phyloP scores from a whole-genome alignment of 495 filamentous ascomycete species.

The Xylaria grammica region DNA sequence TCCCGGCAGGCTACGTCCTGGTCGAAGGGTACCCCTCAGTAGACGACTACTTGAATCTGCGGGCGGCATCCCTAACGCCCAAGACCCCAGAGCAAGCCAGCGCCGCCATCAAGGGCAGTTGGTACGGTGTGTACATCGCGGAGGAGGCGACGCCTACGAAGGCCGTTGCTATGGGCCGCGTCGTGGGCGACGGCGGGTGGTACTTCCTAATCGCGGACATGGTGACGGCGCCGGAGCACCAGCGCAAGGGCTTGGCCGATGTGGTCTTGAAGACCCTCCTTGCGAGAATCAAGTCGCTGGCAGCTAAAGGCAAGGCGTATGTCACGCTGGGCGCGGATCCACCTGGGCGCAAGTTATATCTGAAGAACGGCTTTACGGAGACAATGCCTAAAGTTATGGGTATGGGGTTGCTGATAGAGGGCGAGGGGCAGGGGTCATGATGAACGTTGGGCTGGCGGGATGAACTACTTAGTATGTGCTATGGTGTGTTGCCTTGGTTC shows the following conservation, averaged over 20 bases:
- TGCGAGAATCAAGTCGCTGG: slow-evolving; percentile 42
- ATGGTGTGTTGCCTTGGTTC: too few relatives aligned
- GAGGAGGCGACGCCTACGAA: slow-evolving; percentile 28
- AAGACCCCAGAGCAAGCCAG: slow-evolving; percentile 45
- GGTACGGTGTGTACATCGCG: slow-evolving; percentile 50
- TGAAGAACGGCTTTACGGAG: slow-evolving; percentile 55
- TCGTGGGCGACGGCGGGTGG: slow-evolving; percentile 60
- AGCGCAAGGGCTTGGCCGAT: slow-evolving; percentile 55
- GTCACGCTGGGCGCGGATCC: slow-evolving; percentile 55
- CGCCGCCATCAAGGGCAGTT: slow-evolving; percentile 42
- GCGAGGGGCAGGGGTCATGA: background rate
- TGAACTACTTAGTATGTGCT: background rate
- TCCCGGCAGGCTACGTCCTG: slow-evolving; percentile 43
- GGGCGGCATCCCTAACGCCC: slow-evolving; percentile 41
- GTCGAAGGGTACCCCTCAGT: slow-evolving; percentile 43
- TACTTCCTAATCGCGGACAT: slow-evolving; percentile 62
- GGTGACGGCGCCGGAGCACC: slow-evolving; percentile 54
- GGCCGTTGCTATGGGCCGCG: slow-evolving; percentile 56
- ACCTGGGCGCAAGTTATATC: slow-evolving; percentile 52
- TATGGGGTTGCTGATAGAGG: background rate
- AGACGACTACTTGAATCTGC: slow-evolving; percentile 46
- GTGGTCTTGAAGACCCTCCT: slow-evolving; percentile 51
- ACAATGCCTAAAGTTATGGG: slow-evolving; percentile 1
- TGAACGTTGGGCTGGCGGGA: background rate
- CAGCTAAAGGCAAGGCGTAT: slow-evolving; percentile 46